These are phyloP conservation scores for Microdochium trichocladiopsis DNA, from an alignment of 2,329 filamentous ascomycete genomes.

Conservation along the genomic window DNA sequence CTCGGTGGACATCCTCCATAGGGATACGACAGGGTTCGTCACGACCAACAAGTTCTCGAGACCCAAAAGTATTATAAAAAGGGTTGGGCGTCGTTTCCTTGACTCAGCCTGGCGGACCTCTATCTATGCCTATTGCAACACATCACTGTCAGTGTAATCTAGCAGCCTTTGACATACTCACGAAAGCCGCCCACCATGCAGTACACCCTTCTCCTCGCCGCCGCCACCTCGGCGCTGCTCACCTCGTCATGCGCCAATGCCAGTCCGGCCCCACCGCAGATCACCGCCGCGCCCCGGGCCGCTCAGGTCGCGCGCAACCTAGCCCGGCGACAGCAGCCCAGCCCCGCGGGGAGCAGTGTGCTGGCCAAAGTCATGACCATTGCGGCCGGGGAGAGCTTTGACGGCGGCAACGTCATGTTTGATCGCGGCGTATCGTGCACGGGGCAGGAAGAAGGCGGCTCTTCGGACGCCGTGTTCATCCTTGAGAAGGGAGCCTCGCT, in stretches of 20 bases:
- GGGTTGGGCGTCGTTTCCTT: no score
- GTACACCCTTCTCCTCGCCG: neutral
- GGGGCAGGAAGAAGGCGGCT: slow-evolving; percentile 14
- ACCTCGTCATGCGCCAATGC: neutral
- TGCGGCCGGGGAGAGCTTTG: neutral
- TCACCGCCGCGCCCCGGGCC: neutral
- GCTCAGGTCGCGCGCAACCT: neutral
- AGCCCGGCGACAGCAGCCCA: neutral
- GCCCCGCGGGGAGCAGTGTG: neutral
- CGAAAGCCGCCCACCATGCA: neutral
- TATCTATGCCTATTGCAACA: no score
- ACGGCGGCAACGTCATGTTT: neutral
- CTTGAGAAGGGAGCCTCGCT: slow-evolving; percentile 41
- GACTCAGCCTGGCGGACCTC: no score
- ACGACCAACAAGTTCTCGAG: no score
- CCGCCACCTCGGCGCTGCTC: neutral
- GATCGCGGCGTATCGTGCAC: neutral
- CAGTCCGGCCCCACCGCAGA: neutral
- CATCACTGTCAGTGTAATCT: no score
- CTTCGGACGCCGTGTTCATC: slow-evolving; percentile 39
- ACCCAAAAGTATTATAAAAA: no score
- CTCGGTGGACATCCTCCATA: no score
- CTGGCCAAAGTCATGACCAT: neutral
- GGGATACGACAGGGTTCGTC: no score
- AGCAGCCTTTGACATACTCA: no score